Base-by-base conservation (phyloP, 2,329 filamentous ascomycete species). In the Chaetomium olivaceum region DNA sequence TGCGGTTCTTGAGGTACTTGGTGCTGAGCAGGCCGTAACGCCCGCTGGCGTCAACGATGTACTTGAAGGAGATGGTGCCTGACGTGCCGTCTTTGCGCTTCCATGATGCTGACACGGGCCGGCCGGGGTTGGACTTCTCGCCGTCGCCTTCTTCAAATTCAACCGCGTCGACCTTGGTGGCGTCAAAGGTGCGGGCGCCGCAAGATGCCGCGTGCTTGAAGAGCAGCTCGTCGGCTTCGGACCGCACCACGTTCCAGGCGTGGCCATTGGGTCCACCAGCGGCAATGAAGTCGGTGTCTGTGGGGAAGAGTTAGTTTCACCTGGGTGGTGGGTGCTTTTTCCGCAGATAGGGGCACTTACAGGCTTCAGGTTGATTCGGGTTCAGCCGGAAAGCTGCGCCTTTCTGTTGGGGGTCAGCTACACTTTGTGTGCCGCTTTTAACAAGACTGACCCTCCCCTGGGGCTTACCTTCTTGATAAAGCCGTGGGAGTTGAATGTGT, bases 1-100 rank as follows among this genome's bases (percentile, higher is more conserved):
- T 74, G 1, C 82, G 77, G 68, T 82, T 82, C 72, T 82, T 83
- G 27, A 81, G 63, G 67, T 84, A 83, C 68, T 81, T 82, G 23
- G 80, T 84, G 58, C 74, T 78, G 12, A 84, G 23, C 3, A 85
- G 58, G 2, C 82, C 82, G 0, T 65, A 67, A 14, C 82, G 76
- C 2, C 83, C 82, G 59, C 75, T 80, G 0, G 82, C 82, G 71
- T 85, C 82, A 0, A 85, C 71, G 21, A 85, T 55, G 62, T 83
- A 84, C 4, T 83, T 73, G 65, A 83, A 83, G 1, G 63, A 70
- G 61, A 84, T 80, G 1, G 63, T 70, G 14, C 82, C 81, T 9
- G 72, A 69, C 2, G 67, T 66, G 4, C 73, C 74, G 62, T 76
- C 76, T 59, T 77, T 79, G 33, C 67, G 59, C 3, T 64, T 60